Base-by-base conservation (phyloP, 208 protist species). In the Trypanosoma melophagium region DNA sequence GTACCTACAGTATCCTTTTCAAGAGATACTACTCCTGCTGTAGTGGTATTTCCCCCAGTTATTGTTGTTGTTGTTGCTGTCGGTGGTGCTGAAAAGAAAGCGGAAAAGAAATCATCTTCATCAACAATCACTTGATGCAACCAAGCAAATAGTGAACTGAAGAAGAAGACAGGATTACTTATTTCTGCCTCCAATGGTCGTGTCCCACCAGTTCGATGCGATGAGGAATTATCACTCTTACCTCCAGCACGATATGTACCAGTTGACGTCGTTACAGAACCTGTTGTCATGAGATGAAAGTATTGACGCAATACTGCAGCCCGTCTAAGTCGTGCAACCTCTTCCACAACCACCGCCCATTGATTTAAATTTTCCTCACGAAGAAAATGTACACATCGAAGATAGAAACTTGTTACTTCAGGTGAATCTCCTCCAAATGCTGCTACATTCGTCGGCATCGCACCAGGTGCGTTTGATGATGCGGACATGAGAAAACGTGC, bases 231-330 rank as follows among this genome's bases (percentile, higher is more conserved):
- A 21, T 51, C 49, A 19, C 60, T 56, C 17, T 35, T 19, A 19
- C 38, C 56, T 16, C 72, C 77, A 40, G 67, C 52, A 53, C 63
- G 77, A 75, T 77, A 89, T 56, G 71, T 79, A 8, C 87, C 80
- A 12, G 79, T 70, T 16, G 72, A 60, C 35, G 86, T 90, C 16
- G 80, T 86, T 2, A 74, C 42, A 10, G 73, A 89, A 49, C 87
- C 90, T 1, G 81, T 96, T 16, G 86, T 89, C 68, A 96, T 76
- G 17, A 96, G 81, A 57, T 94, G 87, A 66, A 87, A 92, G 66
- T 92, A 94, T 42, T 89, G 85, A 38, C 90, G 81, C 60, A 96
- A 72, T 42, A 96, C 86, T 0, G 82, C 85, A 1, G 83, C 78
- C 1, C 83, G 78, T 10, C 90, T 81, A 58, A 90, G 73, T 38